Percentiles rank a stretch among this genome's conserved stretches.
phyloP scores from a whole-genome alignment of 2,329 filamentous ascomycete species.

The Claviceps maximensis region DNA sequence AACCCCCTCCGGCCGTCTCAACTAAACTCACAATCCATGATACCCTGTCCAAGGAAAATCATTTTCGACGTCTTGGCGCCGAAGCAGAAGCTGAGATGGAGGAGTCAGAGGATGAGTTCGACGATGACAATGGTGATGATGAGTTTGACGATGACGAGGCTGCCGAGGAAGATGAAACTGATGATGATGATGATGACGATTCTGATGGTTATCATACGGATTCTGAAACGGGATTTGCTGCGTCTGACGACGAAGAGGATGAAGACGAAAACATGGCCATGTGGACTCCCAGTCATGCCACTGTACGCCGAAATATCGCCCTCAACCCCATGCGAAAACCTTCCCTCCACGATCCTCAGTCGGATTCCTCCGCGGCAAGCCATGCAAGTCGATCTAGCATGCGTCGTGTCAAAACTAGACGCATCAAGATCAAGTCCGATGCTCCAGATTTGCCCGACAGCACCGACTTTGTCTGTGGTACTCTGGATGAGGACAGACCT shows the following conservation, averaged over 20 bases:
- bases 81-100: constrained; percentile 78
- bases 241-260: constrained; percentile 54
- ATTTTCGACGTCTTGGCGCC: constrained; percentile 70
- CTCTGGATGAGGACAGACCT: constrained; percentile 85
- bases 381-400: constrained; percentile 13
- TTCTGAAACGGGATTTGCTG: constrained; percentile 54
- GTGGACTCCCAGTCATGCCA: constrained; percentile 37
- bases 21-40: constrained; percentile 77
- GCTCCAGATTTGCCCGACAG: constrained; percentile 87
- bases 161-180: constrained; percentile 36
- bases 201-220: constrained; percentile 65
- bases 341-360: constrained; percentile 35
- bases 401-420: constrained; percentile 14
- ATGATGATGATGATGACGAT: constrained; percentile 41
- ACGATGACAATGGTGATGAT: constrained; percentile 33
- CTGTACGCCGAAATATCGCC: constrained; percentile 23
- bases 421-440: constrained; percentile 22
- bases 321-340: constrained; percentile 19
- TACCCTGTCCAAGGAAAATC: constrained; percentile 79
- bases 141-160: constrained; percentile 33
- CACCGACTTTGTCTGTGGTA: constrained; percentile 98
- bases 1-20: constrained; percentile 49
- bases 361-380: constrained; percentile 48
- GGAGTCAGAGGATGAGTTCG: constrained; percentile 48
- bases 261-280: constrained; percentile 51